These are phyloP conservation scores for Rhizophora apiculata DNA, from an alignment of 345 rosid genomes.

Conservation along the genomic window DNA sequence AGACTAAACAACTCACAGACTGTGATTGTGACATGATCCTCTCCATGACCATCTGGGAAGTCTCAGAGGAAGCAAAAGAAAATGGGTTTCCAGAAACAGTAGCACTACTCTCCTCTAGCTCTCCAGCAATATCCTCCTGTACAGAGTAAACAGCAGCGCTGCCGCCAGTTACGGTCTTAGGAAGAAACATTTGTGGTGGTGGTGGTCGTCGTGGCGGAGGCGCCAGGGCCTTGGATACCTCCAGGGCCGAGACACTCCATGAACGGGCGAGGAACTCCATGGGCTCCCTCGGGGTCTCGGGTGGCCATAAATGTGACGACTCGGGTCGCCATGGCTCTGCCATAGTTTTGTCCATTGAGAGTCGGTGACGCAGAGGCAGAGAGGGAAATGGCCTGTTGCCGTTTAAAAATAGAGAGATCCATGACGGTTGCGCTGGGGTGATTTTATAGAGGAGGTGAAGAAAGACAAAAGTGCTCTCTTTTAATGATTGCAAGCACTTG, in stretches of 20 bases:
- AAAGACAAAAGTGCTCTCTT: background rate
- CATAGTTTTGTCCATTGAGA: conserved; percentile 52
- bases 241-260: conserved; percentile 86
- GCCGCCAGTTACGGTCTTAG: conserved; percentile 33
- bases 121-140: conserved; percentile 66
- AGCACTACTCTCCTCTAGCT: conserved; percentile 57
- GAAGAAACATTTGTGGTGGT: conserved; percentile 42
- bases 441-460: conserved; percentile 6
- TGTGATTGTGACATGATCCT: conserved; percentile 98
- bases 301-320: conserved; percentile 55
- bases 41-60: conserved; percentile 98
- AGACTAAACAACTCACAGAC: conserved; percentile 60
- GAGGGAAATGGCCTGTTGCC: background rate
- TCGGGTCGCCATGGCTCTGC: conserved; percentile 62
- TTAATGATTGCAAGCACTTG: too few relatives aligned
- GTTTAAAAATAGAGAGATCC: background rate
- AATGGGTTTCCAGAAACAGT: conserved; percentile 10
- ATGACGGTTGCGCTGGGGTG: conserved; percentile 1
- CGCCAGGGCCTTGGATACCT: conserved; percentile 70
- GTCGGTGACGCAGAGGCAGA: conserved; percentile 8
- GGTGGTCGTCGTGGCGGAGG: conserved; percentile 28
- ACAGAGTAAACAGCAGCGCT: conserved; percentile 34
- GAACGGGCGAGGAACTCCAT: conserved; percentile 97
- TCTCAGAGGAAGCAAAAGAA: conserved; percentile 45
- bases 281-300: conserved; percentile 83